phyloP scores from a whole-genome alignment of 73 alveolate genomes.

The Effrenium voratum region DNA sequence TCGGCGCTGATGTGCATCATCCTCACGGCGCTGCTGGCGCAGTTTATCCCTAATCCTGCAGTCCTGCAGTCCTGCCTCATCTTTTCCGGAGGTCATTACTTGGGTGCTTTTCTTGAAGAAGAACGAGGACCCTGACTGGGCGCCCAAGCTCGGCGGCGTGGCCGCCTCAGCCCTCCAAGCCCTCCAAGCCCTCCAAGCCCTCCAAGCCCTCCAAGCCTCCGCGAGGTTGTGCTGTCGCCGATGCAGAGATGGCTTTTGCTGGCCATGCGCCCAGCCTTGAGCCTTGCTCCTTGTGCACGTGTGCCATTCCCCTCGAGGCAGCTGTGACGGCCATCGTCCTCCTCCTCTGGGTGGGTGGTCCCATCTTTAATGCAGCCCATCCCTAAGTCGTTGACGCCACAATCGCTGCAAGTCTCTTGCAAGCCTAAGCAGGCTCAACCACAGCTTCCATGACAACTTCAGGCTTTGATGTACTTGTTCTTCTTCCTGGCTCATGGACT shows the following conservation, averaged over 20 bases:
- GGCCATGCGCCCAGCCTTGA: background rate
- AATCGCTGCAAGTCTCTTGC: too few relatives aligned
- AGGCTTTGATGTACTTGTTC: slow-evolving; percentile 81
- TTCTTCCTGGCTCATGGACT: slow-evolving; percentile 93
- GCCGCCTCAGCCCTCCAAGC: background rate
- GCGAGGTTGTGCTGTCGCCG: slow-evolving; percentile 69
- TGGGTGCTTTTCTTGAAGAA: slow-evolving; percentile 86
- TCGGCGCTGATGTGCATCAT: slow-evolving; percentile 87
- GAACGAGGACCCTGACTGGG: slow-evolving; percentile 87
- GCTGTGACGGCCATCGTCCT: slow-evolving; percentile 77
- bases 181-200: too few relatives aligned
- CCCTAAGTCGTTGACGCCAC: background rate
- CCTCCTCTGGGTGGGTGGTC: slow-evolving; percentile 91
- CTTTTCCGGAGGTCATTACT: background rate
- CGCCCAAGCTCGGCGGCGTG: slow-evolving; percentile 72
- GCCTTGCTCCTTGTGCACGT: background rate
- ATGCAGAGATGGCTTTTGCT: slow-evolving; percentile 92
- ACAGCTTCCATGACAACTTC: background rate
- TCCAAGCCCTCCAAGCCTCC: too few relatives aligned
- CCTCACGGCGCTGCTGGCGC: background rate
- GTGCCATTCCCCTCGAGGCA: background rate
- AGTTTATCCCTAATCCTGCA: background rate
- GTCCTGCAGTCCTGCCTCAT: background rate
- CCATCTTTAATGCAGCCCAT: slow-evolving; percentile 69
- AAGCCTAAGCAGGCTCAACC: background rate